Evolutionary conservation across 2,329 filamentous ascomycete genomes (phyloP).

Genomic region (Pseudogymnoascus sp.): DNA sequence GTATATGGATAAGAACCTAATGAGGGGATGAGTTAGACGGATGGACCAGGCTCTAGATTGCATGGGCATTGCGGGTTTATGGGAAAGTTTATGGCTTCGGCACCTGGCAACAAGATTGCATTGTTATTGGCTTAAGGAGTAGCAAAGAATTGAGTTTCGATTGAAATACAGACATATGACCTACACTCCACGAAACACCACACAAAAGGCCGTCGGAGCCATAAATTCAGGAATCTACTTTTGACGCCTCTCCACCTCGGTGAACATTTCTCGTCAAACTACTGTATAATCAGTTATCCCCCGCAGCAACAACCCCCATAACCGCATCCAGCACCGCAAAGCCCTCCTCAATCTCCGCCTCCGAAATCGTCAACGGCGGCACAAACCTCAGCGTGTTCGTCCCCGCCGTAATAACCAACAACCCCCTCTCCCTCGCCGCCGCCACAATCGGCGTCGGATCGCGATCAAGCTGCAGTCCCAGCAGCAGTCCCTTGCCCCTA

Average conservation of each 20-base stretch:
- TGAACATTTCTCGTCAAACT: not conserved
- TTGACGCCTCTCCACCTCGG: not conserved
- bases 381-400: constrained; percentile 90
- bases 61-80: not conserved
- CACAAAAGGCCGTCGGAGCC: not conserved
- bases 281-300: not conserved
- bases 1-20: not conserved
- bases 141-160: not conserved
- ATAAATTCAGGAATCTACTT: not conserved
- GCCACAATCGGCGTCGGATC: constrained; percentile 71
- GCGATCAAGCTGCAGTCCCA: constrained; percentile 74
- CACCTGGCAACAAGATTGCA: not conserved
- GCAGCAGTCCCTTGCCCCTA: constrained; percentile 74
- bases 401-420: constrained; percentile 87
- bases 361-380: constrained; percentile 73
- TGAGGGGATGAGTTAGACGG: constrained; percentile 2
- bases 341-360: constrained; percentile 72
- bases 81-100: not conserved
- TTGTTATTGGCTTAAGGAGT: not conserved
- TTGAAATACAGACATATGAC: not conserved
- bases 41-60: not conserved
- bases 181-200: not conserved
- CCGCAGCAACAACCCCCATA: constrained; percentile 32
- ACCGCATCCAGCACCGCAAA: constrained; percentile 68
- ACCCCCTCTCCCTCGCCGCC: constrained; percentile 77